A percentile compares a stretch with the other conserved stretches of the same genome.
phyloP scores from a whole-genome alignment of 2,329 filamentous ascomycete genomes.

The Pseudogymnoascus sp. region DNA sequence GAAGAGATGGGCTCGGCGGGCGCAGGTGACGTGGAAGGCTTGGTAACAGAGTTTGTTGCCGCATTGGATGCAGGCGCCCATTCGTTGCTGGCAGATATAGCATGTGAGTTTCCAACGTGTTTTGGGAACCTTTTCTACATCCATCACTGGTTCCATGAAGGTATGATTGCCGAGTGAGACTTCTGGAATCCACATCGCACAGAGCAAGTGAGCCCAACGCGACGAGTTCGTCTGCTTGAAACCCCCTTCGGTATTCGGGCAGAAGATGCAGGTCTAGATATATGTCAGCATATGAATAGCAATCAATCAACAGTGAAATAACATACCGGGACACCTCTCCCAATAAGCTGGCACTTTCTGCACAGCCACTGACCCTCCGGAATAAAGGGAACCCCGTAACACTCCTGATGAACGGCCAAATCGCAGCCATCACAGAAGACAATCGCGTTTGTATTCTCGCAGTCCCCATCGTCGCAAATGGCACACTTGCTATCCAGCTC shows the following conservation, averaged over 20 bases:
- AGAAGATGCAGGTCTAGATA: constrained; percentile 84
- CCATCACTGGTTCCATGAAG: constrained; percentile 97
- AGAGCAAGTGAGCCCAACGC: constrained; percentile 94
- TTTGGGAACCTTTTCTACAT: constrained; percentile 94
- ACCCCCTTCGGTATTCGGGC: constrained; percentile 91
- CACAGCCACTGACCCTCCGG: constrained; percentile 98
- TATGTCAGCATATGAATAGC: constrained; percentile 15
- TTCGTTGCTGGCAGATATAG: constrained; percentile 94
- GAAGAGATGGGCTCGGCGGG: constrained; percentile 76
- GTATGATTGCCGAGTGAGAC: constrained; percentile 91
- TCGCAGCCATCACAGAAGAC: constrained; percentile 99
- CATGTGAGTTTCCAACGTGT: constrained; percentile 88
- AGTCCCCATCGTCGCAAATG: constrained; percentile 98
- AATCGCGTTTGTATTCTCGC: constrained; percentile 97
- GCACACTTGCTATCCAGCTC: constrained; percentile 97
- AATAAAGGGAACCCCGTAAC: constrained; percentile 97
- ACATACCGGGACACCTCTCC: constrained; percentile 75
- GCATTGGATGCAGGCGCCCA: constrained; percentile 98
- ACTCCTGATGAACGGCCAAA: constrained; percentile 95
- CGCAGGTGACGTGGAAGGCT: constrained; percentile 96
- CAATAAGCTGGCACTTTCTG: constrained; percentile 91
- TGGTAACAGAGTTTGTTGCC: constrained; percentile 96
- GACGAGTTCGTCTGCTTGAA: constrained; percentile 97
- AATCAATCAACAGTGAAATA: background rate
- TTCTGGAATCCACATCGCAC: constrained; percentile 97